Percentiles rank a stretch among this genome's conserved stretches.
These are phyloP conservation scores for Boletus rubropictus DNA, from an alignment of 768 basidiomycete genomes.

Conservation along the genomic window DNA sequence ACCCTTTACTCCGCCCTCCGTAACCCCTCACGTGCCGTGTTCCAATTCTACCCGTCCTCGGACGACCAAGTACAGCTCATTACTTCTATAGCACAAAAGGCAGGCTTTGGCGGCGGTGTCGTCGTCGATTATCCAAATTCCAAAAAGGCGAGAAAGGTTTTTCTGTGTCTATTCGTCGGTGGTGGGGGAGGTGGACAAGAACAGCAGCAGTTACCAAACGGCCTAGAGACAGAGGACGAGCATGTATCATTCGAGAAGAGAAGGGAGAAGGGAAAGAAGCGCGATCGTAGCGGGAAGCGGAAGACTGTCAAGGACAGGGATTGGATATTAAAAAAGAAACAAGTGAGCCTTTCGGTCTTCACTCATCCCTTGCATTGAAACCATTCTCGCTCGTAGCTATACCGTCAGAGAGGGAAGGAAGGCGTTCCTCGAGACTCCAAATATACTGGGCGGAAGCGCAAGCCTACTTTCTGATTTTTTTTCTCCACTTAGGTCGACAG, in stretches of 20 bases:
- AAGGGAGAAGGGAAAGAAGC: conserved; percentile 58
- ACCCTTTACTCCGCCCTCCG: conserved; percentile 82
- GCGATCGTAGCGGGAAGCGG: conserved; percentile 59
- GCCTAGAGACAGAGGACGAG: conserved; percentile 64
- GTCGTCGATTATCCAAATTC: conserved; percentile 98
- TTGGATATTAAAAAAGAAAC: conserved; percentile 97
- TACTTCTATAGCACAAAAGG: conserved; percentile 85
- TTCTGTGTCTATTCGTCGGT: conserved; percentile 88
- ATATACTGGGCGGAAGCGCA: conserved; percentile 89
- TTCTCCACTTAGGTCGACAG: neutral
- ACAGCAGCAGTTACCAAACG: conserved; percentile 70
- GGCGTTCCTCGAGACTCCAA: conserved; percentile 80
- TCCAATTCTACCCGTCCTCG: conserved; percentile 95
- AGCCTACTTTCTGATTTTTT: conserved; percentile 57
- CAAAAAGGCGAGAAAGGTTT: conserved; percentile 92
- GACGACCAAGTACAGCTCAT: conserved; percentile 97
- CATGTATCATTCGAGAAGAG: conserved; percentile 72
- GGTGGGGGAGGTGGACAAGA: conserved; percentile 52
- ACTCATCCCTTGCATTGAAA: conserved; percentile 1
- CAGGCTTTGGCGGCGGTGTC: conserved; percentile 94
- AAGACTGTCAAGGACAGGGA: conserved; percentile 72
- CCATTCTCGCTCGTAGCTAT: conserved; percentile 44
- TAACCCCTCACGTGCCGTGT: conserved; percentile 78
- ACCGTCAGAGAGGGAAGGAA: conserved; percentile 80
- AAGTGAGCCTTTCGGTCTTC: conserved; percentile 43